A percentile compares a stretch with the other conserved stretches of the same genome.
Conservation (phyloP, 2,329 filamentous ascomycete species). For the Cladosporium phlei region DNA sequence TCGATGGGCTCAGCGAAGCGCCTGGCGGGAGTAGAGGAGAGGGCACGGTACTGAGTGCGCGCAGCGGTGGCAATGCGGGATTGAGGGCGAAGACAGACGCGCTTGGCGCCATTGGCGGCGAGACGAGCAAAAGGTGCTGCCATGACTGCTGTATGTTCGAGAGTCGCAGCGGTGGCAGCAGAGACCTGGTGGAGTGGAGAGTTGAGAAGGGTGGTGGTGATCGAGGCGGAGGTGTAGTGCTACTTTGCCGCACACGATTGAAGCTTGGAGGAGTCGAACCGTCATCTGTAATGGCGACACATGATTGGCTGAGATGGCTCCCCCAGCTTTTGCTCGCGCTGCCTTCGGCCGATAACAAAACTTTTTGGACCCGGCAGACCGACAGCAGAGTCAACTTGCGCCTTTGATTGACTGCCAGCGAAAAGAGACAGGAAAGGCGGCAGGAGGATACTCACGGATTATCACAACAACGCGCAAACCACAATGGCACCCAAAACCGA, state of each 20-base stretch:
- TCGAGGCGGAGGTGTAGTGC: constrained; percentile 8
- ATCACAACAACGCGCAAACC: too few species aligned
- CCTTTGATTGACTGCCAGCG: background rate
- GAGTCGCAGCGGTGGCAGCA: constrained; percentile 2
- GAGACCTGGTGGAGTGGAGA: constrained; percentile 16
- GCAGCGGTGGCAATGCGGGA: constrained; percentile 34
- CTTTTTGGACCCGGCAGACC: background rate
- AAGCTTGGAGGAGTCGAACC: constrained; percentile 4
- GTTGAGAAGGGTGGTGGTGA: constrained; percentile 15
- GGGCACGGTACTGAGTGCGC: constrained; percentile 47
- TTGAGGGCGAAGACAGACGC: constrained; percentile 57
- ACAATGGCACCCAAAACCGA: constrained; percentile 11
- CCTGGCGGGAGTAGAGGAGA: constrained; percentile 62
- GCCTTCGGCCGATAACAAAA: background rate
- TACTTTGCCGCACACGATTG: constrained; percentile 8
- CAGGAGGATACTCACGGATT: constrained; percentile 4
- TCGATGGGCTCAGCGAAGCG: constrained; percentile 55
- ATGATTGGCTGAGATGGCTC: background rate
- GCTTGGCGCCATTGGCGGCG: constrained; percentile 62
- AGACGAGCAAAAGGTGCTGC: constrained; percentile 66
- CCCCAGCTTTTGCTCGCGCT: background rate
- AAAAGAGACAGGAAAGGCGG: constrained; percentile 6
- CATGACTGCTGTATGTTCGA: constrained; percentile 49
- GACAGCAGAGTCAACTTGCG: too few species aligned
- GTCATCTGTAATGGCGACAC: background rate